These are phyloP conservation scores for Verticillium isaacii DNA, from an alignment of 2,329 filamentous ascomycete species.

Conservation along the genomic window DNA sequence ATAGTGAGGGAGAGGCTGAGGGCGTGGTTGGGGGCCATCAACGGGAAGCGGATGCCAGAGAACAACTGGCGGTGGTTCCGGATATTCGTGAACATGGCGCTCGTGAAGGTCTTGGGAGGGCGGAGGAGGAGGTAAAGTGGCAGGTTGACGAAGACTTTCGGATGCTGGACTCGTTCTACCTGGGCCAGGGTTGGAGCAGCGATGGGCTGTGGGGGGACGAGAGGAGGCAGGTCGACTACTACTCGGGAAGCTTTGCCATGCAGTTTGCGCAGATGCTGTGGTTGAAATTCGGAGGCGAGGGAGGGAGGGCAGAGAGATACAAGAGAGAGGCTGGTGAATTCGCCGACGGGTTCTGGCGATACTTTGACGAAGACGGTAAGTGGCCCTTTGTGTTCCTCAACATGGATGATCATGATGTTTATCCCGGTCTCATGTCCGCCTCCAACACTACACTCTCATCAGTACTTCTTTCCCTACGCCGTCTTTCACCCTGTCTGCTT, in stretches of 20 bases:
- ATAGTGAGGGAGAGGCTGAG: slow-evolving; percentile 21
- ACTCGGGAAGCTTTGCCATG: slow-evolving; percentile 41
- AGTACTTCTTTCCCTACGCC: neutral
- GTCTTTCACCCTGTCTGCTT: too few species aligned
- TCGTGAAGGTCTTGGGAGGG: slow-evolving; percentile 27
- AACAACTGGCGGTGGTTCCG: slow-evolving; percentile 43
- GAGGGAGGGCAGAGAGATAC: slow-evolving; percentile 29
- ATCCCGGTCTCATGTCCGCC: neutral
- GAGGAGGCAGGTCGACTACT: slow-evolving; percentile 35
- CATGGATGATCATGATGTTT: too few species aligned
- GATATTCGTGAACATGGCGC: slow-evolving; percentile 34
- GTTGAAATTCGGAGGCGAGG: slow-evolving; percentile 32
- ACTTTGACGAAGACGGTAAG: slow-evolving; percentile 35
- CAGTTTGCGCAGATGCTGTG: slow-evolving; percentile 40
- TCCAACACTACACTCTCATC: too few species aligned
- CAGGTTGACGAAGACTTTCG: slow-evolving; percentile 22
- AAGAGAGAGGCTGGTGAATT: slow-evolving; percentile 28
- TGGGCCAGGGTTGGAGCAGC: slow-evolving; percentile 33
- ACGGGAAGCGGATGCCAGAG: slow-evolving; percentile 30
- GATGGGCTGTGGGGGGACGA: slow-evolving; percentile 33
- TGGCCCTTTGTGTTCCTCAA: neutral
- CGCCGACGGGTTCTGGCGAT: slow-evolving; percentile 31
- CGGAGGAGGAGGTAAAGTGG: neutral
- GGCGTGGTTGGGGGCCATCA: slow-evolving; percentile 31
- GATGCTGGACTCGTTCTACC: slow-evolving; percentile 32